Evolutionary conservation across 1,139 yeast genomes (phyloP), one percentile per base, ranked within the genome.

Genomic region (Citeromyces siamensis): DNA sequence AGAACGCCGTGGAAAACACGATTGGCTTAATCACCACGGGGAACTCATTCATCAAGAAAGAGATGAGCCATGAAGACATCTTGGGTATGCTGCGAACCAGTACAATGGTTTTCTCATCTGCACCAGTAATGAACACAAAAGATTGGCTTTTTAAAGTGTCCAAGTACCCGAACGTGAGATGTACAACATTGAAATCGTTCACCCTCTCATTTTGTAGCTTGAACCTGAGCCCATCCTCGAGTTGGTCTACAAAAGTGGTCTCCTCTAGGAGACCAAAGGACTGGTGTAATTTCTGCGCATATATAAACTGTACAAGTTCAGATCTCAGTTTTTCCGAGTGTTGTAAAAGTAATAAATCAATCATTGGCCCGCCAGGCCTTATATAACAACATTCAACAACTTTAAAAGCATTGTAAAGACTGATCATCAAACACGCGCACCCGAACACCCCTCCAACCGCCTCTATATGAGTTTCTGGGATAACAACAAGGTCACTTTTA

Each of bases 401-500:
- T 26, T 17, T 26, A 17, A 26, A 26, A 14, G 31, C 31, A 9
- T 17, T 26, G 16, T 26, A 8, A 14, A 26, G 31, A 26, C 31
- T 26, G 6, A 26, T 26, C 31, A 26, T 26, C 17, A 7, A 10
- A 7, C n/a, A n/a, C 23, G 23, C 23, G 10, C 23, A 20, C 10
- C 23, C 23, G 17, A 13, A 14, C 16, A 28, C 9, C 20, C 19
- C 19, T 19, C 13, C 33, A 14, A 19, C 33, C 19, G 12, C 19
- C 17, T 28, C 4, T 19, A 3, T 14, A 46, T 41, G 45, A 46
- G 43, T 33, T 71, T 69, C 45, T 71, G 76, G 76, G 74, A 69
- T 20, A 64, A 66, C 41, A 66, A 71, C 49, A 70, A 70, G 43
- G 76, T 55, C 36, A 45, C 65, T 0, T 59, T 71, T 49, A 68